These are phyloP conservation scores for Penicillium sp. DNA, from an alignment of 2,329 filamentous ascomycete genomes.

Conservation along the genomic window DNA sequence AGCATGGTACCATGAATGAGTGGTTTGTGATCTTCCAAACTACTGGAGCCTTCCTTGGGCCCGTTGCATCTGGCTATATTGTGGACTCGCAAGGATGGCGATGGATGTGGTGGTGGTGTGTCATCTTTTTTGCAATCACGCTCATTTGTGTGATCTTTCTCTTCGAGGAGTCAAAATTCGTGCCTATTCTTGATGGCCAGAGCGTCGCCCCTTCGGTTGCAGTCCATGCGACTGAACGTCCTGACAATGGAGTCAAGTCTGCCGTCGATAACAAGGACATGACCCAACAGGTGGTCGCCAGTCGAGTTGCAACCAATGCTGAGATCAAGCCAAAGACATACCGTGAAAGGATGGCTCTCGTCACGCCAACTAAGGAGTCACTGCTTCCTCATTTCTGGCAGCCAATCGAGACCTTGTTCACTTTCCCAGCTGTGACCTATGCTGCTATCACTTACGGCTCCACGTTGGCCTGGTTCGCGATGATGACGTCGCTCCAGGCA, in stretches of 20 bases:
- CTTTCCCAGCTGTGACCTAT: constrained; percentile 54
- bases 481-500: constrained; percentile 42
- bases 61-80: constrained; percentile 35
- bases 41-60: constrained; percentile 41
- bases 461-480: constrained; percentile 41
- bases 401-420: constrained; percentile 33
- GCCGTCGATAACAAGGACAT: background rate
- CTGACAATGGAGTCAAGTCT: background rate
- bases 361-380: constrained; percentile 23
- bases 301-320: constrained; percentile 22
- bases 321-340: constrained; percentile 48
- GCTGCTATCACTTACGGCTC: constrained; percentile 44
- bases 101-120: constrained; percentile 55
- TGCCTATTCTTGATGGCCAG: constrained; percentile 15
- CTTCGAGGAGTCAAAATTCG: constrained; percentile 47
- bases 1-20: constrained; percentile 50
- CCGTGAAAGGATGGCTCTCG: constrained; percentile 44
- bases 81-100: constrained; percentile 51
- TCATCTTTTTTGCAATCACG: constrained; percentile 44
- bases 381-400: constrained; percentile 30
- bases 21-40: constrained; percentile 45
- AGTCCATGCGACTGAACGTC: background rate
- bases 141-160: constrained; percentile 48
- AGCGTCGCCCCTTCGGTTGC: background rate
- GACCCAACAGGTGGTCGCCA: background rate